These are phyloP conservation scores for Neospora caninum DNA, from an alignment of 169 alveolate species.

Conservation along the genomic window DNA sequence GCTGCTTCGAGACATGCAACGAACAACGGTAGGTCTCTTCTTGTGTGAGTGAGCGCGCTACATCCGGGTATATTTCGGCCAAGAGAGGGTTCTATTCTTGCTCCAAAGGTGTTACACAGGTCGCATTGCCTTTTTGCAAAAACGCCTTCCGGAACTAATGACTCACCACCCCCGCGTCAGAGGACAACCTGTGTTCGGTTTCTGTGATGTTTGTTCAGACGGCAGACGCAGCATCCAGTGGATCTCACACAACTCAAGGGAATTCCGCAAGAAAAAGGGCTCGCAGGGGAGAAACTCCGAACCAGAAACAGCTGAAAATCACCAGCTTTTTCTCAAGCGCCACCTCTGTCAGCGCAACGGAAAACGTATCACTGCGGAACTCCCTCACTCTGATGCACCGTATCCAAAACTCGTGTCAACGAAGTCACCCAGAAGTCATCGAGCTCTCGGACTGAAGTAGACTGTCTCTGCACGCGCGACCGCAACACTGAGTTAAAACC, in stretches of 20 bases:
- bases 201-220: not conserved
- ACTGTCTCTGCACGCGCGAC: not conserved
- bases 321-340: constrained; percentile 21
- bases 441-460: not conserved
- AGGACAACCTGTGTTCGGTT: too few relatives aligned
- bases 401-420: not conserved
- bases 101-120: too few relatives aligned
- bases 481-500: not conserved
- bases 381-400: not conserved
- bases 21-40: not conserved
- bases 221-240: not conserved
- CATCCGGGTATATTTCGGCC: too few relatives aligned
- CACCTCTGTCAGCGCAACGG: not conserved
- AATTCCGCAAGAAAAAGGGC: not conserved
- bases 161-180: too few relatives aligned
- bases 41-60: not conserved
- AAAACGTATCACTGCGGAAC: not conserved
- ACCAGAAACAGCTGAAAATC: constrained; percentile 1
- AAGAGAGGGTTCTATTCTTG: too few relatives aligned
- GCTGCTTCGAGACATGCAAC: constrained; percentile 10
- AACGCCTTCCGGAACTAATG: too few relatives aligned
- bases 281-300: not conserved
- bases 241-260: not conserved
- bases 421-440: constrained; percentile 12
- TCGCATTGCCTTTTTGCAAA: too few relatives aligned